Base-by-base conservation (phyloP, 495 filamentous ascomycete genomes). In the Lophium mytilinum region DNA sequence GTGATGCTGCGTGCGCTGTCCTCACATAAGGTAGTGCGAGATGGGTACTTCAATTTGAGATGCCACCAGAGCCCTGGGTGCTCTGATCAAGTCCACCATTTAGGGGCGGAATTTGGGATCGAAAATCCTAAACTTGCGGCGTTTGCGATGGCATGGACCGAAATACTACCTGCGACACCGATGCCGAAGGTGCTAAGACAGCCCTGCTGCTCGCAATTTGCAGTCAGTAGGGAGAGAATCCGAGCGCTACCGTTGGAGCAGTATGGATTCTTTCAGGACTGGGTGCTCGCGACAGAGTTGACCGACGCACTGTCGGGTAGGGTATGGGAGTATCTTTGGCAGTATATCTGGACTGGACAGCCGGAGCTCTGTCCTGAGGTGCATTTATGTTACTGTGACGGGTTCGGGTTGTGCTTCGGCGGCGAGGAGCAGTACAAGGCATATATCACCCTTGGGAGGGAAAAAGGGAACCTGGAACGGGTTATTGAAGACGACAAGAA, bases 281-380 rank as follows among this genome's bases (percentile, higher is more conserved):
- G 53, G 53, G 5, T 56, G n/a, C 37, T 56, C 6, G 34, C 35
- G 18, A 56, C 53, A 35, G 5, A 15, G 5, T 48, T 56, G 42
- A 43, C 9, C 9, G 53, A 56, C 37, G 15, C 35, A 9, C 30
- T 56, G n/a, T 34, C 24, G 7, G 53, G 53, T 6, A 18, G 53
- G n/a, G 43, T 56, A 24, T 56, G 41, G 41, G 53, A 56, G 33
- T 56, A 56, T 56, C 18, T 56, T 10, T 56, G 53, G 53, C 53
- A 56, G 18, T 48, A 49, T 47, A 48, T 58, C 15, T 58, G 11
- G 24, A 19, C 39, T 18, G 55, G 55, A 1, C 14, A 35, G 11
- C 19, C 24, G 42, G 53, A 56, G 35, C 50, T 40, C 14, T 58
- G 55, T 52, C 55, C 55, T 18, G 34, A 39, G n/a, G 55, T 54